Base-by-base conservation (phyloP, 805 yeast species). In the Teunomyces pallodes region DNA sequence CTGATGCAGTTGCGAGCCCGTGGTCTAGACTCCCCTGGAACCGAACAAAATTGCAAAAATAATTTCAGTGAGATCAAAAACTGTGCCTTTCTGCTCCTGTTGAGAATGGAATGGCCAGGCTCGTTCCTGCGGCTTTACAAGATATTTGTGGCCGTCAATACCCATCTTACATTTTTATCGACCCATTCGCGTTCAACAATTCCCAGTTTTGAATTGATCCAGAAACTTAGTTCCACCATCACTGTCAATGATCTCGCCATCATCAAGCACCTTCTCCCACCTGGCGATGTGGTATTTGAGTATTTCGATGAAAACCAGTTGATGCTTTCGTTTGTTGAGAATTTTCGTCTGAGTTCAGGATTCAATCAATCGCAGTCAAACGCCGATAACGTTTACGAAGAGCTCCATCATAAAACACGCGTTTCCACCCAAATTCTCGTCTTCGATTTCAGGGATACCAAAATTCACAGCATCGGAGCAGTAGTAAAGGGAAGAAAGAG, bases 301-400 rank as follows among this genome's bases (percentile, higher is more conserved):
- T 91, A 87, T 61, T 83, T 86, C 39, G 96, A 91, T 62, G 90
- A 86, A 60, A 84, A 85, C 57, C 91, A 84, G 55, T 59, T 83
- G 9, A 50, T 61, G 43, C 66, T 77, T 31, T 70, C 74, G 12
- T 61, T 75, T 38, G 74, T 69, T 8, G 80, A 77, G 44, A 72
- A 72, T 47, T 73, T 75, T 35, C 55, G 55, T 17, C 41, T 38
- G 41, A 5, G 12, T 6, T 20, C 41, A 8, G 77, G 77, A 1
- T 72, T 67, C 46, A 53, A 60, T 17, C 74, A 66, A 54, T 56
- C 62, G 12, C 58, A 63, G 38, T 59, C 52, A 4, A 56, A 67
- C 7, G 50, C 64, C 2, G 76, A 76, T 42, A 87, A 86, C 2
- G 83, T 71, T 44, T 72, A 80, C 36, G 85, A 82, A 55, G 69